These are phyloP conservation scores for Venturia effusa DNA, from an alignment of 2,329 filamentous ascomycete species.

Conservation along the genomic window DNA sequence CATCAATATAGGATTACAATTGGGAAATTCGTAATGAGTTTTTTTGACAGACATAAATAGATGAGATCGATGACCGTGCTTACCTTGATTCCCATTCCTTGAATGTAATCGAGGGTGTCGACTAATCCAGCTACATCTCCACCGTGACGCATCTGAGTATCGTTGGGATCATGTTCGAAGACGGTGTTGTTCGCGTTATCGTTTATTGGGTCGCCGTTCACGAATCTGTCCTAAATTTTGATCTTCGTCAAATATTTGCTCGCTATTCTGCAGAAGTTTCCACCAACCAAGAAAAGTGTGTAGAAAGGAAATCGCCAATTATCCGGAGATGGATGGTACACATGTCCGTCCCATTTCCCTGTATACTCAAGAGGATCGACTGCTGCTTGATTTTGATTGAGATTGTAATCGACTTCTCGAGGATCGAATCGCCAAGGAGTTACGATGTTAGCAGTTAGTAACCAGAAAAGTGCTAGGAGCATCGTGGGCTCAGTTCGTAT, in stretches of 20 bases:
- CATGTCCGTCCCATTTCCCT: conserved; percentile 21
- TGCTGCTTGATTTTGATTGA: conserved; percentile 3
- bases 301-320: conserved; percentile 57
- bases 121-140: conserved; percentile 47
- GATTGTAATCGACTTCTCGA: conserved; percentile 6
- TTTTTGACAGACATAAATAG: no score
- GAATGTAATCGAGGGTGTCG: conserved; percentile 50
- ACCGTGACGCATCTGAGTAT: conserved; percentile 51
- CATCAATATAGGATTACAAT: no score
- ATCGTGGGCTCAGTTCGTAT: not conserved
- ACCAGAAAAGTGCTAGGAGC: not conserved
- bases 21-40: no score
- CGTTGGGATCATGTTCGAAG: conserved; percentile 48
- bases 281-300: conserved; percentile 30
- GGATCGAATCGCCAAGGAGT: not conserved
- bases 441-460: not conserved
- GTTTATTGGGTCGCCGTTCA: conserved; percentile 52
- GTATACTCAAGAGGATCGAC: not conserved
- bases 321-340: conserved; percentile 40
- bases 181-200: conserved; percentile 49
- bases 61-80: not conserved
- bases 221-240: conserved; percentile 22
- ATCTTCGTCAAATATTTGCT: not conserved
- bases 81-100: conserved; percentile 52
- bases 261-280: not conserved